Evolutionary conservation across 768 basidiomycete genomes (phyloP).

Genomic region (Tulasnella sp.): DNA sequence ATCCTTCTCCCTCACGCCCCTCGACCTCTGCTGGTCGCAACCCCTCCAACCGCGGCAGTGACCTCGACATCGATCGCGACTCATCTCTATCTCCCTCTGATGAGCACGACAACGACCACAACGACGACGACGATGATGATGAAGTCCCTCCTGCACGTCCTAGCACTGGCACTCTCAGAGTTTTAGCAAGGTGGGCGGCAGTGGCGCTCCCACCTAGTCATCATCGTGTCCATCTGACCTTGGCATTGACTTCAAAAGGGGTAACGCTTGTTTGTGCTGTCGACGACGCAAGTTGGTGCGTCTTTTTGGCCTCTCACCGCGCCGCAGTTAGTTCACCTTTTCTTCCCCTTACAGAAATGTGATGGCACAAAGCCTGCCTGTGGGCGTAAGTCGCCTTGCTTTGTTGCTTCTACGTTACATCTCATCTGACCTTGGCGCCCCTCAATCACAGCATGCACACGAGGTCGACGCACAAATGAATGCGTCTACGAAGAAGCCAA

Average conservation of each 20-base stretch:
- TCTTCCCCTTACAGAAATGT: slow-evolving; percentile 10
- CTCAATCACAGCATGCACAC: not conserved
- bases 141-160: not conserved
- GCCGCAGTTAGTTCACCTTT: not conserved
- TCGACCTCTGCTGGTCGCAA: not conserved
- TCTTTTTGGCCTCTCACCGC: not conserved
- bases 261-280: slow-evolving; percentile 15
- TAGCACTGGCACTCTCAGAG: slow-evolving; percentile 9
- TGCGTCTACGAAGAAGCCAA: slow-evolving; percentile 15
- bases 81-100: not conserved
- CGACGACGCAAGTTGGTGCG: slow-evolving; percentile 12
- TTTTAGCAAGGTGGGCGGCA: slow-evolving; percentile 3
- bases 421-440: not conserved
- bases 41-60: not conserved
- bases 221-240: not conserved
- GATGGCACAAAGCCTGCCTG: slow-evolving; percentile 14
- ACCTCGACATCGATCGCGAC: not conserved
- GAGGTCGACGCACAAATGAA: slow-evolving; percentile 10
- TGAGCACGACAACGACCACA: not conserved
- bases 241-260: not conserved
- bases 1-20: not conserved
- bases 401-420: not conserved
- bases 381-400: slow-evolving; percentile 3
- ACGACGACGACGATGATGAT: not conserved
- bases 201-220: not conserved